Evolutionary conservation across 192 early-diverging fungal species (phyloP).

Genomic region (Backusella macrospora): DNA sequence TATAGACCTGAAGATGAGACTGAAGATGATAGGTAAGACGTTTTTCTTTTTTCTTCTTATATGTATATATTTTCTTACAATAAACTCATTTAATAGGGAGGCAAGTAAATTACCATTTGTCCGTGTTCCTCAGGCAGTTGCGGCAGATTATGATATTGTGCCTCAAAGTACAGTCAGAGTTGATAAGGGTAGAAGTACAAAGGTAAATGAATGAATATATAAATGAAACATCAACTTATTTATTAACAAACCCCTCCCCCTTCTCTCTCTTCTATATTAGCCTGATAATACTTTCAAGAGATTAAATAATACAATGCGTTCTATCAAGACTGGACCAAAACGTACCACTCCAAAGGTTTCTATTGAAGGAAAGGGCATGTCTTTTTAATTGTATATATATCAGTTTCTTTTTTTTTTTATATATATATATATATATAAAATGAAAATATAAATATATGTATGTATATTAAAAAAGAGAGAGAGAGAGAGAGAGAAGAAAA

Average conservation of each 20-base stretch:
- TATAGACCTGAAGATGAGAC: slow-evolving; percentile 26
- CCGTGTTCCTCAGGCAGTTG: slow-evolving; percentile 38
- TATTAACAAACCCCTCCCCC: too few relatives aligned
- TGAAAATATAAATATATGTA: neutral
- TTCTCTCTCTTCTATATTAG: neutral
- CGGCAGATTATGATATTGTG: slow-evolving; percentile 44
- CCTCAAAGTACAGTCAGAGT: slow-evolving; percentile 40
- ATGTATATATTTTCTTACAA: neutral
- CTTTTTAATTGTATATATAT: neutral
- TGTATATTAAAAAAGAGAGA: too few relatives aligned
- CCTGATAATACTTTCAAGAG: slow-evolving; percentile 30
- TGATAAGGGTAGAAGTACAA: slow-evolving; percentile 33
- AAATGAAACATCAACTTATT: neutral
- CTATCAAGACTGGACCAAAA: slow-evolving; percentile 37
- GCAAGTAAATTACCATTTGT: slow-evolving; percentile 28
- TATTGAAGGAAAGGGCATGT: slow-evolving; percentile 37
- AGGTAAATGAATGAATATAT: slow-evolving; percentile 8
- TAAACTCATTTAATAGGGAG: slow-evolving; percentile 5
- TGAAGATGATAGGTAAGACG: slow-evolving; percentile 31
- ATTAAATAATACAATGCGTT: slow-evolving; percentile 39
- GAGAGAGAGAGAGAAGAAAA: too few relatives aligned
- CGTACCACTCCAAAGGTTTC: slow-evolving; percentile 34
- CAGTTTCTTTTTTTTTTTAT: neutral
- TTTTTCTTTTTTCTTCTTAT: neutral
- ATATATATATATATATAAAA: neutral